Percentiles rank a stretch among this genome's conserved stretches.
Evolutionary conservation across 163 green algal genomes (phyloP).

Genomic region (Chloroidium sp.): DNA sequence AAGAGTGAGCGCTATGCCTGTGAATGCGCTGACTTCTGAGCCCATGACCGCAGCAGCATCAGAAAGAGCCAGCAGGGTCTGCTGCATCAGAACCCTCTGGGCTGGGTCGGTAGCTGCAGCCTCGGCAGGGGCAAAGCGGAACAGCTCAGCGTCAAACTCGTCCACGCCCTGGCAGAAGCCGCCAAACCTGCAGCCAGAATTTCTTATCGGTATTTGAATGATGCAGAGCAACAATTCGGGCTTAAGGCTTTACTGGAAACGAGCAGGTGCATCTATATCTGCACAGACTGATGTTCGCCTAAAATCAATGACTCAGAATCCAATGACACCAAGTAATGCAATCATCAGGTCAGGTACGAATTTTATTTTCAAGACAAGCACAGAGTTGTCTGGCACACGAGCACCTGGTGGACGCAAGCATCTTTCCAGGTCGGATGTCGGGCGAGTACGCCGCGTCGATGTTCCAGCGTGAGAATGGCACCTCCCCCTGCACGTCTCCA

Average conservation of each 20-base stretch:
- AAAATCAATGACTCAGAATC: no score
- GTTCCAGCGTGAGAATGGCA: constrained; percentile 39
- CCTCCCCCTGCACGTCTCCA: constrained; percentile 17
- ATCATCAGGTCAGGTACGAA: no score
- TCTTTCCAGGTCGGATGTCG: constrained; percentile 8
- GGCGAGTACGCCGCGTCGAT: constrained; percentile 16
- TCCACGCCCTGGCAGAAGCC: constrained; percentile 30
- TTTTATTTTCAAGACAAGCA: no score
- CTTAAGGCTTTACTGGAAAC: no score
- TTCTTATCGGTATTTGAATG: no score
- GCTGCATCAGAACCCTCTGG: constrained; percentile 68
- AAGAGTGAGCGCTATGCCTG: background rate
- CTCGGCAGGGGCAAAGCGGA: constrained; percentile 42
- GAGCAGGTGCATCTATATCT: no score
- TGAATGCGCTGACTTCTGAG: background rate
- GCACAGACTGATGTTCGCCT: no score
- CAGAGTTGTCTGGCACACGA: constrained; percentile 1
- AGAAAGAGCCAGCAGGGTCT: constrained; percentile 16
- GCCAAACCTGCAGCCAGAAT: constrained; percentile 22
- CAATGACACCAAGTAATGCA: no score
- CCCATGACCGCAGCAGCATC: background rate
- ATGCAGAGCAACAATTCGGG: no score
- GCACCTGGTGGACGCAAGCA: constrained; percentile 4
- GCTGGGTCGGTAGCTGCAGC: constrained; percentile 71
- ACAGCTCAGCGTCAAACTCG: constrained; percentile 24